phyloP scores from a whole-genome alignment of 2,329 filamentous ascomycete species.

The Penicillium sumatraense region DNA sequence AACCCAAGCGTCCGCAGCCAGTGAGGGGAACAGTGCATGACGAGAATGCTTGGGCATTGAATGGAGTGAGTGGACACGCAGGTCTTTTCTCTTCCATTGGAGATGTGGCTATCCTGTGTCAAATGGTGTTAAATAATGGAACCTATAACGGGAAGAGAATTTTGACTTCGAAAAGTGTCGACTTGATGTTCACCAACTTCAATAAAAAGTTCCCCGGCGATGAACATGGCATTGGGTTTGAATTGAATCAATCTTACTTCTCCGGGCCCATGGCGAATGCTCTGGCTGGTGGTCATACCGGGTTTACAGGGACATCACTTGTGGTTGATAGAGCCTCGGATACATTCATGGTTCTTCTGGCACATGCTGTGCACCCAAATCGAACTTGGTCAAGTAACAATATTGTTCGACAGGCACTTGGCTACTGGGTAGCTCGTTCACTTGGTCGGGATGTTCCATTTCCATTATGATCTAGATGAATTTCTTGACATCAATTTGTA shows the following conservation, averaged over 20 bases:
- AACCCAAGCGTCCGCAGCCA: slow-evolving; percentile 42
- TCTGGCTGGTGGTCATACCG: slow-evolving; percentile 31
- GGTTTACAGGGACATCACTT: slow-evolving; percentile 32
- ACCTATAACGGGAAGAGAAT: slow-evolving; percentile 37
- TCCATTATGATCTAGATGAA: slow-evolving; percentile 10
- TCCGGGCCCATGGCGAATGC: slow-evolving; percentile 34
- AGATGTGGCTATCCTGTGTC: slow-evolving; percentile 38
- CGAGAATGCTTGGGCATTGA: slow-evolving; percentile 42
- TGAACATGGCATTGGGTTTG: slow-evolving; percentile 37
- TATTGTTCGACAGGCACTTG: slow-evolving; percentile 26
- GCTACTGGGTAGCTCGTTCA: slow-evolving; percentile 28
- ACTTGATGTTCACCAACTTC: slow-evolving; percentile 41
- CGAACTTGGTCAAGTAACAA: slow-evolving; percentile 27
- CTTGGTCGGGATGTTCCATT: slow-evolving; percentile 25
- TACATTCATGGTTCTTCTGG: slow-evolving; percentile 30
- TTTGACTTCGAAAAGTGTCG: slow-evolving; percentile 32
- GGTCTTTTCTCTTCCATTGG: slow-evolving; percentile 40
- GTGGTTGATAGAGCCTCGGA: slow-evolving; percentile 29
- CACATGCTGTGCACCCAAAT: slow-evolving; percentile 31
- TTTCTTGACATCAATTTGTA: no score
- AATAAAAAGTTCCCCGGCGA: slow-evolving; percentile 33
- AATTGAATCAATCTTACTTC: slow-evolving; percentile 39
- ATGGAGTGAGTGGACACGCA: slow-evolving; percentile 42
- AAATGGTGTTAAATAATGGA: slow-evolving; percentile 46
- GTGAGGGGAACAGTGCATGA: slow-evolving; percentile 46